These are phyloP conservation scores for Dendrocalamus sinicus DNA, from an alignment of 176 grass and related monocot species.

Conservation along the genomic window DNA sequence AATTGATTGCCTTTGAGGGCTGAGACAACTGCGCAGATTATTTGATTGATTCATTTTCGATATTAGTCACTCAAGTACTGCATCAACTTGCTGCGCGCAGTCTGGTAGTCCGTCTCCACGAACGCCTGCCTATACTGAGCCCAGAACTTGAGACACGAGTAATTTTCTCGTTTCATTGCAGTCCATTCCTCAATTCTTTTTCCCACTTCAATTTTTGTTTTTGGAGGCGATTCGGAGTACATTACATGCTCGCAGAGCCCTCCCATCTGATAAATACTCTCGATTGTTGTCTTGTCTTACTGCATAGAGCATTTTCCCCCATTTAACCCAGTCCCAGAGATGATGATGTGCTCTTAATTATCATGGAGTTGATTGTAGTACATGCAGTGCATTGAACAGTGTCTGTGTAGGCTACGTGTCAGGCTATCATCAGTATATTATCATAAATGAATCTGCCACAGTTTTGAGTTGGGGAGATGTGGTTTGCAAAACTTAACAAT, in stretches of 20 bases:
- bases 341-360: too few species aligned
- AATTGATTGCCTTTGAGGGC: constrained; percentile 33
- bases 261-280: background rate
- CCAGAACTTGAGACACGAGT: background rate
- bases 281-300: background rate
- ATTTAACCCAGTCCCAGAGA: too few species aligned
- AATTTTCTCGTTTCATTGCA: background rate
- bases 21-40: background rate
- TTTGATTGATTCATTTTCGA: background rate
- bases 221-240: background rate
- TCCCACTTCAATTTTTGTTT: background rate
- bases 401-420: too few species aligned
- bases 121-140: background rate
- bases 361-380: too few species aligned
- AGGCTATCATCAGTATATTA: too few species aligned
- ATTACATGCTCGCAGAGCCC: background rate
- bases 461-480: too few species aligned
- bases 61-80: constrained; percentile 5
- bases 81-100: background rate
- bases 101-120: background rate
- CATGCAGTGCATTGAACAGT: too few species aligned
- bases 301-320: too few species aligned
- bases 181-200: background rate
- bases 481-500: too few species aligned
- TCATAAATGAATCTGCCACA: too few species aligned